These are phyloP conservation scores for Fragaria ananassa DNA, from an alignment of 306 rosid species.

Conservation along the genomic window DNA sequence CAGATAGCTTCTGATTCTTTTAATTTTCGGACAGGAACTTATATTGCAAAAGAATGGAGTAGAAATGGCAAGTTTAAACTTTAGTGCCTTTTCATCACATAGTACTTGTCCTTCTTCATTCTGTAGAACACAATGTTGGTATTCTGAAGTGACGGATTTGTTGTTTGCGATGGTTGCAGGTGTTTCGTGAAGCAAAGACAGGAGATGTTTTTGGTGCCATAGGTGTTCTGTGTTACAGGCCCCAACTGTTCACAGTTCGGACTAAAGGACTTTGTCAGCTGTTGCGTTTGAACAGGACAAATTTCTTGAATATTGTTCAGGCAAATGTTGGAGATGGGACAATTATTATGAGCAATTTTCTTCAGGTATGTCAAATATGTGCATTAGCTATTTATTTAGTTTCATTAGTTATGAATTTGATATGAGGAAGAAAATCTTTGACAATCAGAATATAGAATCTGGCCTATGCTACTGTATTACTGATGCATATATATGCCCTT, in stretches of 20 bases:
- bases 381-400: background rate
- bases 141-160: slow-evolving; percentile 5
- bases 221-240: slow-evolving; percentile 75
- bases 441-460: background rate
- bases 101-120: slow-evolving; percentile 8
- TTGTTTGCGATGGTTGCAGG: slow-evolving; percentile 35
- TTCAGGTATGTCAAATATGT: slow-evolving; percentile 32
- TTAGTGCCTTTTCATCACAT: background rate
- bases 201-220: slow-evolving; percentile 69
- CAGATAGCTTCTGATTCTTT: slow-evolving; percentile 10
- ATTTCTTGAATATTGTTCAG: slow-evolving; percentile 50
- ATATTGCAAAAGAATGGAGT: slow-evolving; percentile 39
- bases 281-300: slow-evolving; percentile 59
- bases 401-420: background rate
- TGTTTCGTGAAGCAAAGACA: slow-evolving; percentile 42
- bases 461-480: background rate
- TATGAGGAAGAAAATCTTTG: background rate
- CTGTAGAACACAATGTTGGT: background rate
- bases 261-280: slow-evolving; percentile 70
- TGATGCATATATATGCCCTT: slow-evolving; percentile 7
- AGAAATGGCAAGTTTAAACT: slow-evolving; percentile 50
- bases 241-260: slow-evolving; percentile 64
- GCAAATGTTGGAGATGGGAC: slow-evolving; percentile 77
- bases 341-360: slow-evolving; percentile 61
- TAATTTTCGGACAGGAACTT: slow-evolving; percentile 50